These are phyloP conservation scores for Pestalotiopsis sp. DNA, from an alignment of 2,329 filamentous ascomycete genomes.

Conservation along the genomic window DNA sequence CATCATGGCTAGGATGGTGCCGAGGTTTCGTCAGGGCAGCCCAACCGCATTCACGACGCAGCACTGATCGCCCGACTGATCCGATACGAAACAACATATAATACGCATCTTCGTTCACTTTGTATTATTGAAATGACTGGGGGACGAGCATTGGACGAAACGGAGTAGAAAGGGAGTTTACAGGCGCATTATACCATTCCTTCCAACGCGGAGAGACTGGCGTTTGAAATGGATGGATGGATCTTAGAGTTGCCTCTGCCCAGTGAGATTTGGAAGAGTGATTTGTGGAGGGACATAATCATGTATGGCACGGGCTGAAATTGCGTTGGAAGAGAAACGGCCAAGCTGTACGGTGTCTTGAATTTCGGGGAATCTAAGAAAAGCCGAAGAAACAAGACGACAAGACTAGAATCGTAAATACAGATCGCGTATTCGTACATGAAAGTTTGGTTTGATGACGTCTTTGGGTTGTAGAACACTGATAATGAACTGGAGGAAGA, in stretches of 20 bases:
- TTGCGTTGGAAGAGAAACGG: no score
- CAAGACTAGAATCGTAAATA: no score
- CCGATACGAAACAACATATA: neutral
- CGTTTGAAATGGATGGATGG: neutral
- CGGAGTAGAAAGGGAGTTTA: neutral
- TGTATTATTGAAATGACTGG: neutral
- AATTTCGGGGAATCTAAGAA: no score
- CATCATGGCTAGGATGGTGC: conserved; percentile 5
- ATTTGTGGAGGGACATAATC: neutral
- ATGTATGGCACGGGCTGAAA: no score
- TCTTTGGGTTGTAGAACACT: no score
- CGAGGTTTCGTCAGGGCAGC: conserved; percentile 10
- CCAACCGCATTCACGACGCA: neutral
- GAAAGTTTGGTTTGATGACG: no score
- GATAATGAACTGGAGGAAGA: no score
- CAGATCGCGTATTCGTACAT: no score
- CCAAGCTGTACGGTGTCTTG: no score
- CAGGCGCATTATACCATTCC: neutral
- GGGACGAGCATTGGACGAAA: neutral
- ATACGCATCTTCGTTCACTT: neutral
- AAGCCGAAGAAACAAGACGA: no score
- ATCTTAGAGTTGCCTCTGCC: neutral
- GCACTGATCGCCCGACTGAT: neutral
- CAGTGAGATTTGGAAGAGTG: neutral
- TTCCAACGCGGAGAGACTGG: neutral